Evolutionary conservation across 2,329 filamentous ascomycete species (phyloP), one percentile per base, ranked within the genome.

Genomic region (Pestalotiopsis sp.): DNA sequence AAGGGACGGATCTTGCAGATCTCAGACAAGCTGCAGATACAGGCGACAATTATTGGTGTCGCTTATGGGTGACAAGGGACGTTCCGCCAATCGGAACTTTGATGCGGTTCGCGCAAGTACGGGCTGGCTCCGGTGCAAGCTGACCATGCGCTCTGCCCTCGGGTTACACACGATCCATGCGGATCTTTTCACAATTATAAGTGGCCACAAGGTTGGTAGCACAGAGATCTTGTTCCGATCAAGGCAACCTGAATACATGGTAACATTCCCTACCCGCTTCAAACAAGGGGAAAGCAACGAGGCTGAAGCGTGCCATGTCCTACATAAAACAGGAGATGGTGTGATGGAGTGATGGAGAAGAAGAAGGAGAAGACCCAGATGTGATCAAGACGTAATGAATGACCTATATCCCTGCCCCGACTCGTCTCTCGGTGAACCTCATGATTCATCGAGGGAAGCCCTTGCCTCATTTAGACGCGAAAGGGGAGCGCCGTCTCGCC

Each of bases 401-500:
- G 59, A 62, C 31, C 27, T 17, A 62, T 38, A 62, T 36, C 59
- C 59, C 36, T 36, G 27, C 31, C 31, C 3, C 59, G 5, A n/a
- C 11, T 39, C 31, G 7, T 36, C 27, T 13, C 25, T 39, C 25
- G 31, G 14, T 31, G 4, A 62, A 36, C 6, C 59, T 39, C 45
- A 52, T 52, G 45, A 52, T 52, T 52, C 45, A 52, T 52, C 45
- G 20, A 36, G 31, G 31, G 31, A 52, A 52, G 17, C 14, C 45
- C 17, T 52, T 23, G 17, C 45, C 45, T 17, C n/a, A 14, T 38
- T 78, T 77, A 86, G 49, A 86, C 75, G 62, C 84, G 83, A 70
- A 75, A 79, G 1, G 76, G 72, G 23, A 85, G 76, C 4, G 74
- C 72, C 7, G 79, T 65, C 73, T 88, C 86, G 4, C 85, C 85